These are phyloP conservation scores for Xerocomus minutiporus DNA, from an alignment of 1,284 basidiomycete genomes.

Conservation along the genomic window DNA sequence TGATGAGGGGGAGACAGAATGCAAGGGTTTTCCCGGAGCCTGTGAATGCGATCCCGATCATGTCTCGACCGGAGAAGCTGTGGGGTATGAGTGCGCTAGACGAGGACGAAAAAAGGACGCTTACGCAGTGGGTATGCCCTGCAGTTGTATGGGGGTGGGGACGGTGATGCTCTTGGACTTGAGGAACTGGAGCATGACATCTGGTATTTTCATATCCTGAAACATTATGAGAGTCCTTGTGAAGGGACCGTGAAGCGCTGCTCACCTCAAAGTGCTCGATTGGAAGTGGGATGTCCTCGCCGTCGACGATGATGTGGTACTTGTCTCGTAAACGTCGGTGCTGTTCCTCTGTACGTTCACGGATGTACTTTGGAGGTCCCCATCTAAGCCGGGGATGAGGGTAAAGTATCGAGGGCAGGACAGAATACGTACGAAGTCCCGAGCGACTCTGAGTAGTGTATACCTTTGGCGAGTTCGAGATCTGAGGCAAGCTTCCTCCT, in stretches of 20 bases:
- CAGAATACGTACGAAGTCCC: conserved; percentile 62
- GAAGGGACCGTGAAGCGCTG: conserved; percentile 4
- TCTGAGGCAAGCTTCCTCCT: conserved; percentile 89
- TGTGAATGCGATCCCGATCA: conserved; percentile 95
- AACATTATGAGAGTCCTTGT: conserved; percentile 14
- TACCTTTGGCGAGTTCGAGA: conserved; percentile 89
- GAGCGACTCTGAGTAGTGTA: conserved; percentile 84
- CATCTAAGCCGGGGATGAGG: conserved; percentile 52
- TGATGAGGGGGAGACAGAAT: conserved; percentile 91
- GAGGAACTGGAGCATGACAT: conserved; percentile 77
- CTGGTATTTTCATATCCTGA: conserved; percentile 97
- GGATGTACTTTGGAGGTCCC: conserved; percentile 83
- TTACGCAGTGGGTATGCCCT: conserved; percentile 93
- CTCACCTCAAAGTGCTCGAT: conserved; percentile 85
- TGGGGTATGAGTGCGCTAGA: conserved; percentile 7
- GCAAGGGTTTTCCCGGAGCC: conserved; percentile 90
- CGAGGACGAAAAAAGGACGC: conserved; percentile 27
- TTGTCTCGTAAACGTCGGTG: conserved; percentile 79
- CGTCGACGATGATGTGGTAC: conserved; percentile 89
- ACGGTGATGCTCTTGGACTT: conserved; percentile 79
- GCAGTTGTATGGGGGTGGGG: conserved; percentile 96
- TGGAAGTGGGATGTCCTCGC: conserved; percentile 89
- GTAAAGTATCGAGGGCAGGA: conserved; percentile 1
- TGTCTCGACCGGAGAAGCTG: conserved; percentile 86
- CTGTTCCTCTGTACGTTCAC: conserved; percentile 64